Base-by-base conservation (phyloP, 1,284 basidiomycete species). In the Macrocystidia cucumis region DNA sequence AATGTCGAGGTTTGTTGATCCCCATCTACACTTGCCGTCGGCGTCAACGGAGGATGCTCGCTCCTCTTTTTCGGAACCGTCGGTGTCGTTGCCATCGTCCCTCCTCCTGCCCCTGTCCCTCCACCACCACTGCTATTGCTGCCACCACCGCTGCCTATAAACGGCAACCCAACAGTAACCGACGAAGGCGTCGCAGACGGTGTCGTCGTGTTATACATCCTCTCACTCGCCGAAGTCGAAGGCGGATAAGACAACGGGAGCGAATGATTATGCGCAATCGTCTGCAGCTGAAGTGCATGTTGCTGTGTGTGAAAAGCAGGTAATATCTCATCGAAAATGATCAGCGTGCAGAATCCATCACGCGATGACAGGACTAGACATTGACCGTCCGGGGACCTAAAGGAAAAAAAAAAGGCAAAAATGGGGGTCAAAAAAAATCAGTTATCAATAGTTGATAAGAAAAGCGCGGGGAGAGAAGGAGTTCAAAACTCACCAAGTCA, bases 301-400 rank as follows among this genome's bases (percentile, higher is more conserved):
- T 92, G 91, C 52, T 93, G 91, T 0, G 81, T 91, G 41, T 89
- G 82, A 54, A 92, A 74, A 2, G 82, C 74, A 0, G 86, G 76
- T 1, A 97, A 75, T 33, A 96, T 82, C 59, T 98, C 95, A 51
- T 91, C 88, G 46, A 93, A 85, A 20, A 86, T 79, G 38, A 96
- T 76, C 39, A 97, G 74, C 0, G 95, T 96, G 63, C 96, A 98
- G 60, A 98, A 99, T 1, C 95, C 95, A 55, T 99, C 95, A 19
- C 91, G 80, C 0, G 91, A 91, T 0, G 91, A 87, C 29, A 98
- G 74, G 46, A 98, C 79, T 24, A 99, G 72, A 24, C 86, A 80
- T 58, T 97, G 91, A 0, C 95, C 95, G 50, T 98, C 95, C 0
- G 91, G 82, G 0, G 93, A 93, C 92, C 92, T 95, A 52, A 17